Evolutionary conservation across 805 yeast species (phyloP).

Genomic region (Ogataea pilisensis): DNA sequence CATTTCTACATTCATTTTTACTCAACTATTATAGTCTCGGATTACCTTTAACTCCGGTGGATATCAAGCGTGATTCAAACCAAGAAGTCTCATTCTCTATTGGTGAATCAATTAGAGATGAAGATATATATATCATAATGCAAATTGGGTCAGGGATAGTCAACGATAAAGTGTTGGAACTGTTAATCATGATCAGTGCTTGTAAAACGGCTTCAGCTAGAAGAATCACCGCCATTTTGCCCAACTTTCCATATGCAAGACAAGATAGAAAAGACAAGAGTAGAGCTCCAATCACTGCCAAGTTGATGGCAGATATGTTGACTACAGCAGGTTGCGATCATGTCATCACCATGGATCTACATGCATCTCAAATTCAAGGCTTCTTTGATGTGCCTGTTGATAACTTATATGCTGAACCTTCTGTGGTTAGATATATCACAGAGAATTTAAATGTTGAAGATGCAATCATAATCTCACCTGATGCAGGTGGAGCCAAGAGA

Average conservation of each 20-base stretch:
- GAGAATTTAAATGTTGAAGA: conserved; percentile 55
- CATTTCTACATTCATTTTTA: background rate
- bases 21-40: conserved; percentile 40
- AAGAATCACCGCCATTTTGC: conserved; percentile 76
- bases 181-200: conserved; percentile 75
- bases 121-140: conserved; percentile 73
- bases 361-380: conserved; percentile 88
- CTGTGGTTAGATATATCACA: conserved; percentile 68
- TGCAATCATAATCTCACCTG: conserved; percentile 79
- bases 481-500: conserved; percentile 88
- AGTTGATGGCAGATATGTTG: conserved; percentile 76
- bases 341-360: conserved; percentile 82
- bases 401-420: conserved; percentile 79
- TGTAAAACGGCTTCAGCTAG: conserved; percentile 82
- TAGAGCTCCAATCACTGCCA: conserved; percentile 83
- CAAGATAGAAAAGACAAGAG: conserved; percentile 84
- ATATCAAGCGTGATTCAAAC: conserved; percentile 60
- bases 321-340: conserved; percentile 85
- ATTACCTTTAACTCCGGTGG: conserved; percentile 55
- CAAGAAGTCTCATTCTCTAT: conserved; percentile 74
- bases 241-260: conserved; percentile 84
- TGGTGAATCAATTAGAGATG: conserved; percentile 81
- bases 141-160: conserved; percentile 78
- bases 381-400: conserved; percentile 82
- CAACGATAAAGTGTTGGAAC: conserved; percentile 70